Evolutionary conservation across 306 rosid genomes (phyloP).

Genomic region (Castanospermum australe): DNA sequence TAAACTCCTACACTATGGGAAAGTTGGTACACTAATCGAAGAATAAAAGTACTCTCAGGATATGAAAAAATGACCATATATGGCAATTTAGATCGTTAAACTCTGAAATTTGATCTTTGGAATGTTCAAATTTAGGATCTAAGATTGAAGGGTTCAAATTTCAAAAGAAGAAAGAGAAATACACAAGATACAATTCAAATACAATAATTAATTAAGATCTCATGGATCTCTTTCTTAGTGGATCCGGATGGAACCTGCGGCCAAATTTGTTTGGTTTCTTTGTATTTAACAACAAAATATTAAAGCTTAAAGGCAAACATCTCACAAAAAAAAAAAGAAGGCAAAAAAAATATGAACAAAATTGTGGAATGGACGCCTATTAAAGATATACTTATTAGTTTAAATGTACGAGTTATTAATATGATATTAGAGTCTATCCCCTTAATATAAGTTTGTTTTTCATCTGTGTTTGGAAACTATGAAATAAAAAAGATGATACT

Average conservation of each 20-base stretch:
- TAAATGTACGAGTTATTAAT: not conserved
- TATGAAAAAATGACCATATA: not conserved
- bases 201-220: not conserved
- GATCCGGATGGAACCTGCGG: too few species aligned
- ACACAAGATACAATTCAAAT: not conserved
- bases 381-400: not conserved
- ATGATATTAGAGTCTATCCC: not conserved
- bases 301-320: not conserved
- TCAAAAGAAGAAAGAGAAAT: not conserved
- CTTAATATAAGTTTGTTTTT: constrained; percentile 11
- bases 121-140: not conserved
- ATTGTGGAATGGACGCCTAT: not conserved
- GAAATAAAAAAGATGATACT: not conserved
- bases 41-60: not conserved
- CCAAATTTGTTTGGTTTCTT: too few species aligned
- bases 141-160: not conserved
- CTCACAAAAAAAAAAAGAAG: not conserved
- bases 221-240: not conserved
- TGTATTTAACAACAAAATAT: not conserved
- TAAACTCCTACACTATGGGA: constrained; percentile 12
- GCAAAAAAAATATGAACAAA: not conserved
- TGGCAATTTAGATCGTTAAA: not conserved
- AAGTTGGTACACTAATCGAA: constrained; percentile 7
- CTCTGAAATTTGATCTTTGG: not conserved
- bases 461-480: not conserved